A percentile compares a stretch with the other conserved stretches of the same genome.
phyloP scores from a whole-genome alignment of 768 basidiomycete genomes.

The Mrakia gelida region DNA sequence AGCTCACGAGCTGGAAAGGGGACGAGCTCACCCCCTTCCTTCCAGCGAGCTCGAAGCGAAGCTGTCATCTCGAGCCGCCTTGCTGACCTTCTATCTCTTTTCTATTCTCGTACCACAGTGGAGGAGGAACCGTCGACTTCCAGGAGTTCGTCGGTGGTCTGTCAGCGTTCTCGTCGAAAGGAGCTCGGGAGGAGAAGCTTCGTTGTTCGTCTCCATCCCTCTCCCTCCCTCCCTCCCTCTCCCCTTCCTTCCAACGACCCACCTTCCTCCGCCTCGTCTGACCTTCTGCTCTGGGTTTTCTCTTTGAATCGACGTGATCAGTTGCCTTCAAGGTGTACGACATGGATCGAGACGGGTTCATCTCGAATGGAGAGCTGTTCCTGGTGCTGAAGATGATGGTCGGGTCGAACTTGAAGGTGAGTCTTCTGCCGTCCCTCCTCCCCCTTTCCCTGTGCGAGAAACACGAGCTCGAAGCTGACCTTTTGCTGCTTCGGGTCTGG shows the following conservation, averaged over 20 bases:
- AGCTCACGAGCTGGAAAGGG: not conserved
- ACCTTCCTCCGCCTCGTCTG: not conserved
- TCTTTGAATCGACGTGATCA: slow-evolving; percentile 41
- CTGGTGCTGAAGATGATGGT: slow-evolving; percentile 99
- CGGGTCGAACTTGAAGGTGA: slow-evolving; percentile 92
- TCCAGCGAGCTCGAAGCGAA: not conserved
- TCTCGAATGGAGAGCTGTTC: slow-evolving; percentile 98
- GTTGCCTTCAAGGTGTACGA: slow-evolving; percentile 99
- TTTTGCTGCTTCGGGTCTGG: not conserved
- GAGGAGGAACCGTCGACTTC: slow-evolving; percentile 97
- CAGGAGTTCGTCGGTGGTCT: slow-evolving; percentile 97
- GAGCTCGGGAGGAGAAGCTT: slow-evolving; percentile 93
- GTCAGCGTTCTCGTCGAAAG: slow-evolving; percentile 95
- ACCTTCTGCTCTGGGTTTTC: not conserved
- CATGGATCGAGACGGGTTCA: slow-evolving; percentile 93
- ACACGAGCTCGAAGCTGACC: not conserved
- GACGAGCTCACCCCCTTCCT: not conserved
- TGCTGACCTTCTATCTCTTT: not conserved
- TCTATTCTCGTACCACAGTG: slow-evolving; percentile 53
- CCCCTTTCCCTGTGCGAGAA: not conserved
- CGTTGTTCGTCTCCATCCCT: slow-evolving; percentile 60
- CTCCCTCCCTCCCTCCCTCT: slow-evolving; percentile 14
- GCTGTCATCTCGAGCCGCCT: not conserved
- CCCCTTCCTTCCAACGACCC: too few species aligned
- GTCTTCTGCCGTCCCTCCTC: not conserved